Evolutionary conservation across 2,329 filamentous ascomycete genomes (phyloP), one percentile per base, ranked within the genome.

Genomic region (Purpureocillium lavendulum): DNA sequence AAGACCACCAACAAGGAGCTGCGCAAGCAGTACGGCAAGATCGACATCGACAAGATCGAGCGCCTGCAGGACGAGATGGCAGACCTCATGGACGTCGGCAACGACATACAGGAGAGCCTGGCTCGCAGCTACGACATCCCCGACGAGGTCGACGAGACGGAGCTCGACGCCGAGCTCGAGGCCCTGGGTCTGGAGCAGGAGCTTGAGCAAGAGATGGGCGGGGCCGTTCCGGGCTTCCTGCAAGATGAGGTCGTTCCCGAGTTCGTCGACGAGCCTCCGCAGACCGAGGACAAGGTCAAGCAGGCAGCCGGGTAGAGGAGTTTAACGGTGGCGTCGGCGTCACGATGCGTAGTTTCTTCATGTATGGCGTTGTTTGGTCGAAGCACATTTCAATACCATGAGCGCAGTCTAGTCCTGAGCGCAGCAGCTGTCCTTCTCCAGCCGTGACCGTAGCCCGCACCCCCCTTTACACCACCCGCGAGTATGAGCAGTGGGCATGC

Each of bases 41-140:
- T 98, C 49, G 84, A 98, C 56, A 83, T 98, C 40, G 92, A 97
- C 64, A 88, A 94, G 73, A 97, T 98, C 53, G 92, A 98, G 73
- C 75, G 84, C 50, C 77, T 98, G 73, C 90, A 98, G 75, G 92
- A 98, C 60, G 90, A 98, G 67, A 97, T 98, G 92, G 89, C 89
- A 6, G 92, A 98, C 64, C 62, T 98, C 53, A 86, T 98, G 78
- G 92, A 98, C 57, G 82, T 96, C 45, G 90, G 92, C 4, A 97
- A 97, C 62, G 92, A 98, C 63, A 98, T 98, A 43, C 88, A 98
- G 65, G 92, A 97, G 67, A 89, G 84, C 49, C 83, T 98, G 41
- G 83, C 84, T 44, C 67, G 92, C 47, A 86, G 85, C 50, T 98
- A 98, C 62, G 90, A 97, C 58, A 75, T 98, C 29, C 92, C 92